phyloP scores from a whole-genome alignment of 2,329 filamentous ascomycete species.

The Colletotrichum theobromicola region DNA sequence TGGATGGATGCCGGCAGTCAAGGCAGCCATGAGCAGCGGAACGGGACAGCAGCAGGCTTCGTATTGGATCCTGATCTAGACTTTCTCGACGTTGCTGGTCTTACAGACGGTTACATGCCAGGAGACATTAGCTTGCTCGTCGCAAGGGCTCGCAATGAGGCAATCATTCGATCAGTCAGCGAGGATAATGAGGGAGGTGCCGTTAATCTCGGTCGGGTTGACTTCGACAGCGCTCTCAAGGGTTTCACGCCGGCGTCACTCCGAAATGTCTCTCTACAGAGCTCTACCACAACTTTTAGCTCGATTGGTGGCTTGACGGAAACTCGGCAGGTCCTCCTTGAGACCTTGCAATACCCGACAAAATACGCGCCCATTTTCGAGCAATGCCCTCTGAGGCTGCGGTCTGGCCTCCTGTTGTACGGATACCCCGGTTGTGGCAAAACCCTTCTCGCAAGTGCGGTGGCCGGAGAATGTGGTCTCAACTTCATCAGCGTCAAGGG shows the following conservation, averaged over 20 bases:
- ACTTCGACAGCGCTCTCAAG: constrained; percentile 85
- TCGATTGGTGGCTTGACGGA: constrained; percentile 88
- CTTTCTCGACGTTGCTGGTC: constrained; percentile 89
- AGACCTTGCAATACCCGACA: constrained; percentile 95
- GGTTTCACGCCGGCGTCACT: constrained; percentile 96
- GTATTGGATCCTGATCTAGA: constrained; percentile 79
- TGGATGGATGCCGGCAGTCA: constrained; percentile 80
- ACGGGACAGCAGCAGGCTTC: constrained; percentile 63
- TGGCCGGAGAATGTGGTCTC: constrained; percentile 96
- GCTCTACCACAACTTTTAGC: constrained; percentile 89
- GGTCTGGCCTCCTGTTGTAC: constrained; percentile 91
- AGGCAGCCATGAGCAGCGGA: constrained; percentile 46
- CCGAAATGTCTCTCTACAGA: constrained; percentile 91
- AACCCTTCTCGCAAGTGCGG: constrained; percentile 91
- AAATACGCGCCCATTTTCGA: constrained; percentile 98
- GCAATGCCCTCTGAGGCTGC: constrained; percentile 90
- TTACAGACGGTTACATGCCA: constrained; percentile 98
- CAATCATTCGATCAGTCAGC: constrained; percentile 82
- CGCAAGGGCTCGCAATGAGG: constrained; percentile 87
- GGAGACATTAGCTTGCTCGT: constrained; percentile 89
- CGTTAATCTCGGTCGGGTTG: constrained; percentile 71
- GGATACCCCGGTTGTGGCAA: constrained; percentile 97
- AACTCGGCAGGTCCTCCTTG: constrained; percentile 88
- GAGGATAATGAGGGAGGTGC: constrained; percentile 49
- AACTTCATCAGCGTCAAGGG: constrained; percentile 99